Evolutionary conservation across 345 rosid genomes (phyloP), one percentile per base, ranked within the genome.

Genomic region (Eucalyptus sp.): DNA sequence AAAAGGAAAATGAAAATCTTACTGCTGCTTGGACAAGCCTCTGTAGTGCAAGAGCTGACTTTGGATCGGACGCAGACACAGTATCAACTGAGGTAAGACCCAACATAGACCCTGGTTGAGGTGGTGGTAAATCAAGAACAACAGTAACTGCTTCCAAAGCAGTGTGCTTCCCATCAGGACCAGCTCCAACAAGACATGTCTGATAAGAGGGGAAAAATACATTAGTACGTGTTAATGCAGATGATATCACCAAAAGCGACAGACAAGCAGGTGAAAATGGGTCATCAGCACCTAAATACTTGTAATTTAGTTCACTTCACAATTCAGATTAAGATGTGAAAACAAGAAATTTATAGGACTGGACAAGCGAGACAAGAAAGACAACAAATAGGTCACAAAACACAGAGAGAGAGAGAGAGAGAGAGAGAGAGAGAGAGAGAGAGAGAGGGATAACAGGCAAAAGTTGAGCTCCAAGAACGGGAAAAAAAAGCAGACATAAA

Each of bases 131-230:
- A 92, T 98, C 99, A 87, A 98, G 99, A 89, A 98, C 99, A 88
- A 98, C 93, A 24, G 99, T 98, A 88, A 98, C 99, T 88, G 99
- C 99, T 95, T 98, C 99, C 95, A 98, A 89, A 64, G 99, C 99
- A 49, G 99, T 97, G 94, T 97, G 99, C 90, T 98, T 98, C 88
- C 99, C 98, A 88, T 94, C 97, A 91, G 98, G 98, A 90, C 99
- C 99, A 92, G 99, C 99, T 86, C 99, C 99, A 91, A 98, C 97
- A 92, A 98, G 99, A 93, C 99, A 98, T 58, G 99, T 98, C 99
- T 97, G 60, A 56, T 89, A 90, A 37, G 86, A 87, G 87, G 80
- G 86, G 14, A 88, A 86, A 85, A 64, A 86, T 60, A 51, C 25
- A 37, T 50, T 29, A 80, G 14, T 86, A 79, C 27, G 54, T 60